Percentiles rank a stretch among this genome's conserved stretches.
Conservation (phyloP, 148 eudicot species). For the Spergularia marina region DNA sequence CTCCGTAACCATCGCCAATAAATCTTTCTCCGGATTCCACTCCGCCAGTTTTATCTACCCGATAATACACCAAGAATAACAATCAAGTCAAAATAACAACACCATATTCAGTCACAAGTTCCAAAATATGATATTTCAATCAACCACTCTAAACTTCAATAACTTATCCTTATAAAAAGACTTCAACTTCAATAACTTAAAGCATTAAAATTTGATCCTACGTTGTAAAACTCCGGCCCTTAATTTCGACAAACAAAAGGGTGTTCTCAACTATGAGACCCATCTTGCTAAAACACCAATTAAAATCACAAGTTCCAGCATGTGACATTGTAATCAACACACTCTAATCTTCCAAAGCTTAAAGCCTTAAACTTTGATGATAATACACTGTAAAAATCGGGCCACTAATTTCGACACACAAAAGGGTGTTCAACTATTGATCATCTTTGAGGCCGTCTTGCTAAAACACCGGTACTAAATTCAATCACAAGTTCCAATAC, state of each 20-base stretch:
- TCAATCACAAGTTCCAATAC: background rate
- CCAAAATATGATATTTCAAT: background rate
- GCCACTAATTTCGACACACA: too few relatives aligned
- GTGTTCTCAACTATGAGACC: background rate
- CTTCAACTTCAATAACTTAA: background rate
- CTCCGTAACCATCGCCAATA: slow-evolving; percentile 98
- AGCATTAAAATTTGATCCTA: background rate
- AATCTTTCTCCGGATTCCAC: slow-evolving; percentile 99
- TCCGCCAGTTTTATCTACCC: slow-evolving; percentile 76
- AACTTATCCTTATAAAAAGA: too few relatives aligned
- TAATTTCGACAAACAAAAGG: background rate
- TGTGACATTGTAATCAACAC: background rate
- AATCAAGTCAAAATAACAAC: background rate
- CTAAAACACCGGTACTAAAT: background rate
- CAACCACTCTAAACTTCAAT: slow-evolving; percentile 3
- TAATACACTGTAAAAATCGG: too few relatives aligned
- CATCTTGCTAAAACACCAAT: too few relatives aligned
- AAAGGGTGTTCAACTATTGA: too few relatives aligned
- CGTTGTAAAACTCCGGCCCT: background rate
- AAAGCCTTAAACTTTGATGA: too few relatives aligned
- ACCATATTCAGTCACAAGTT: background rate
- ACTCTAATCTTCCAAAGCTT: background rate
- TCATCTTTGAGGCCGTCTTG: background rate
- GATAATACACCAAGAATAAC: background rate
- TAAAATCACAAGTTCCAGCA: background rate